Base-by-base conservation (phyloP, 495 filamentous ascomycete genomes). In the Penicillium cosmopolitanum region DNA sequence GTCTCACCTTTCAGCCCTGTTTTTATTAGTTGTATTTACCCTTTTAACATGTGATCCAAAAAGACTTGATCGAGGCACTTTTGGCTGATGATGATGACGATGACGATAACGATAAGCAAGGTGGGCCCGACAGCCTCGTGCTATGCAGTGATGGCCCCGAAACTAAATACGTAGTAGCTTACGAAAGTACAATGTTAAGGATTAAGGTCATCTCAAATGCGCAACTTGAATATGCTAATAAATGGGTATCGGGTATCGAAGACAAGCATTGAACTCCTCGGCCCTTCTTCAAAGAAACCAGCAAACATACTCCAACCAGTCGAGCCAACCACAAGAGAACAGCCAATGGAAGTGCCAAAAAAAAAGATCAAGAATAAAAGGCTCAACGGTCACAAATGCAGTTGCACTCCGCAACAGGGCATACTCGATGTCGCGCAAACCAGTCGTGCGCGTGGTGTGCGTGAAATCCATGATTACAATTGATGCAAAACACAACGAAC, bases 401-500 rank as follows among this genome's bases (percentile, higher is more conserved):
- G 64, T 82, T 78, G 72, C 95, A 98, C 64, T 95, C 93, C 1
- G 92, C 87, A 18, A 96, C 90, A 0, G 95, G 92, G 74, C 95
- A 98, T 62, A 93, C 85, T 53, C 77, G 81, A 71, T 96, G 89
- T 53, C 83, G 81, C 34, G 74, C 78, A 71, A 98, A 98, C 95
- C 95, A 98, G 62, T 89, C 85, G 58, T 85, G 78, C 11, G 93
- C 92, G 73, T 98, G 95, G 65, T 93, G 87, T 13, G 89, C 86
- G 72, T 98, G 95, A 67, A 90, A 87, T 12, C 91, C 92, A 77
- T 98, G 95, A 66, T 90, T 89, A 70, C 95, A 98, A 57, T 83
- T 83, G 40, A 93, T 84, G 65, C 95, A 98, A 67, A 97, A 96
- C 0, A 86, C 88, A 48, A 93, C 82, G 53, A 85, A 81, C 33